Evolutionary conservation across 352 stramenopile genomes (phyloP).

Genomic region (Achlya hypogyna): DNA sequence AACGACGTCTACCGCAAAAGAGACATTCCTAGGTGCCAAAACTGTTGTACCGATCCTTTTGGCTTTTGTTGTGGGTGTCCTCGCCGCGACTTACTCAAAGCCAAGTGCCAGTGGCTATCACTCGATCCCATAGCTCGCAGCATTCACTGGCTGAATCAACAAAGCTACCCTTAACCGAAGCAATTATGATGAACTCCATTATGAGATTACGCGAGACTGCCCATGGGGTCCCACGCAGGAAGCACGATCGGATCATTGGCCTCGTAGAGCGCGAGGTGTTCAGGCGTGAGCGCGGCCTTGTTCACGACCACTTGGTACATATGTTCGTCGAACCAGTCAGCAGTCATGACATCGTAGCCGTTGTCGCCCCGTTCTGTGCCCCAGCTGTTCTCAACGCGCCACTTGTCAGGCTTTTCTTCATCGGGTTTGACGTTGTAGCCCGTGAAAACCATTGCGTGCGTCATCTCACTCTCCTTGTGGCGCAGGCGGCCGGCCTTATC

Average conservation of each 20-base stretch:
- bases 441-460: slow-evolving; percentile 27
- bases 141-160: too few species aligned
- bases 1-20: not conserved
- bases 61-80: too few species aligned
- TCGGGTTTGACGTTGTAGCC: slow-evolving; percentile 23
- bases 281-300: slow-evolving; percentile 11
- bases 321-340: slow-evolving; percentile 27
- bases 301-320: slow-evolving; percentile 27
- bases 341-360: slow-evolving; percentile 26
- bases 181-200: not conserved
- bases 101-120: too few species aligned
- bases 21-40: not conserved
- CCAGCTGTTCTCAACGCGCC: slow-evolving; percentile 27
- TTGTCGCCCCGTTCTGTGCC: slow-evolving; percentile 20
- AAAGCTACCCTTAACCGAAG: too few species aligned
- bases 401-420: slow-evolving; percentile 20
- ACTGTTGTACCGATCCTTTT: too few species aligned
- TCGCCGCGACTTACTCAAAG: too few species aligned
- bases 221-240: slow-evolving; percentile 21
- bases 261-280: slow-evolving; percentile 13
- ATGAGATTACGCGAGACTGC: not conserved
- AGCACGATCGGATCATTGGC: slow-evolving; percentile 19
- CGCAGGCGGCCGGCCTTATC: slow-evolving; percentile 23
- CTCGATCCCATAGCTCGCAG: too few species aligned
- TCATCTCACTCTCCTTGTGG: slow-evolving; percentile 25